phyloP scores from a whole-genome alignment of 352 stramenopile genomes.

The Phytophthora fragariaefolia region DNA sequence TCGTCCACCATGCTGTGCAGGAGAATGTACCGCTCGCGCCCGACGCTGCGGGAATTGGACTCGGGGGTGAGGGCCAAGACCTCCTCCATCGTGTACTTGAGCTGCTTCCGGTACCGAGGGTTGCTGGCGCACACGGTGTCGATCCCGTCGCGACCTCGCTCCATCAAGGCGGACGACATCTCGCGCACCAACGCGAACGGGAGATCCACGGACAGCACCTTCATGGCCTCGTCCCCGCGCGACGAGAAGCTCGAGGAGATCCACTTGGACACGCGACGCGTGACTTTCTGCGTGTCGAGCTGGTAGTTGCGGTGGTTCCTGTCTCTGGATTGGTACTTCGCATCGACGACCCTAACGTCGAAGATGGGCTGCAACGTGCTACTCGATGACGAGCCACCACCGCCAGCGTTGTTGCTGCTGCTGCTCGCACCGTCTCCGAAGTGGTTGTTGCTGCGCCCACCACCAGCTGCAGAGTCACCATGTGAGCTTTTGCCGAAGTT shows the following conservation, averaged over 20 bases:
- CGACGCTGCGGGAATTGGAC: slow-evolving; percentile 44
- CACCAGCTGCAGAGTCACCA: slow-evolving; percentile 23
- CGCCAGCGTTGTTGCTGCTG: slow-evolving; percentile 22
- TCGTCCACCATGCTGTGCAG: slow-evolving; percentile 87
- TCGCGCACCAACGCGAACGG: slow-evolving; percentile 82
- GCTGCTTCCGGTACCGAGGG: slow-evolving; percentile 82
- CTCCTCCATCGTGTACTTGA: slow-evolving; percentile 84
- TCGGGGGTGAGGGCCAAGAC: slow-evolving; percentile 56
- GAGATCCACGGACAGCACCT: slow-evolving; percentile 83
- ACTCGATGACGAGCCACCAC: slow-evolving; percentile 11
- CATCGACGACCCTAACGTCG: slow-evolving; percentile 79
- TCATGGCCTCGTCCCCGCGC: slow-evolving; percentile 79
- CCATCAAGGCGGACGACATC: slow-evolving; percentile 85
- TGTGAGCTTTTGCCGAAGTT: slow-evolving; percentile 30
- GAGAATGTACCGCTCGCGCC: slow-evolving; percentile 80
- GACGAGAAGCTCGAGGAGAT: slow-evolving; percentile 83
- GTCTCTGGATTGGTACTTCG: slow-evolving; percentile 63
- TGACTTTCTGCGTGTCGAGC: slow-evolving; percentile 79
- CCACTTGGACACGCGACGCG: slow-evolving; percentile 88
- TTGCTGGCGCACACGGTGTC: slow-evolving; percentile 65
- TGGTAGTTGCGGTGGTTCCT: slow-evolving; percentile 64
- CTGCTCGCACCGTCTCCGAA: slow-evolving; percentile 34
- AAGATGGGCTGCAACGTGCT: slow-evolving; percentile 67
- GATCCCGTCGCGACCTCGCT: slow-evolving; percentile 58
- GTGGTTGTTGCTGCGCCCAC: slow-evolving; percentile 32